Conservation (phyloP, 345 rosid species). For the Linum tenue region DNA sequence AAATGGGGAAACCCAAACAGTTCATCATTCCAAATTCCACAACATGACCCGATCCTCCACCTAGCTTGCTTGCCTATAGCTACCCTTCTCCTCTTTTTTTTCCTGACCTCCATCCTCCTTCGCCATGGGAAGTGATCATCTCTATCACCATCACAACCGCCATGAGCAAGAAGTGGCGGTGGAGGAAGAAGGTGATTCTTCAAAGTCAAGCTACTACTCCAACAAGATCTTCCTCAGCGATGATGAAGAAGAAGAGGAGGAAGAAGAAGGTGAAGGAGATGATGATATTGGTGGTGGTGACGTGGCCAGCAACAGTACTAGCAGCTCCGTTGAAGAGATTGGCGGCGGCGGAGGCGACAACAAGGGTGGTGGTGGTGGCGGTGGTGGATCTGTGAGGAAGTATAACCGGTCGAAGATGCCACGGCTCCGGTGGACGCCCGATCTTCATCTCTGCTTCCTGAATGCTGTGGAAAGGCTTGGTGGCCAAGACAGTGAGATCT, state of each 20-base stretch:
- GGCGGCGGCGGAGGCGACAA: constrained; percentile 20
- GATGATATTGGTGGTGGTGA: constrained; percentile 13
- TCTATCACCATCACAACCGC: background rate
- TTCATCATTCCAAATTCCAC: background rate
- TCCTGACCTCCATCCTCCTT: too few species aligned
- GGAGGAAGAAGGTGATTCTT: constrained; percentile 18
- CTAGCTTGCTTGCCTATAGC: too few species aligned
- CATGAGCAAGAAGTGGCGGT: too few species aligned
- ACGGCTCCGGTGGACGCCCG: constrained; percentile 74
- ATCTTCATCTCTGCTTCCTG: constrained; percentile 73
- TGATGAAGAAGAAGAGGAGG: constrained; percentile 23
- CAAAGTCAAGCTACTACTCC: constrained; percentile 29
- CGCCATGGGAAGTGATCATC: constrained; percentile 1
- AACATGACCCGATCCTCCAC: too few species aligned
- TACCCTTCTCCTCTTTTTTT: too few species aligned
- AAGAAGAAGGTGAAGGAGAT: constrained; percentile 16
- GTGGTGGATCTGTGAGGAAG: constrained; percentile 51
- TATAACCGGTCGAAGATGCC: constrained; percentile 64
- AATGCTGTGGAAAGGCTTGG: constrained; percentile 71
- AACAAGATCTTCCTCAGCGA: constrained; percentile 11
- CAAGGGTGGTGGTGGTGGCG: too few species aligned
- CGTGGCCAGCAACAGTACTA: constrained; percentile 23
- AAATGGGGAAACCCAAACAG: background rate
- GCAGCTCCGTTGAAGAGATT: constrained; percentile 47
- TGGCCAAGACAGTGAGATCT: constrained; percentile 65